Conservation (phyloP, 176 grass and related monocot genomes). For the Hsuehochloa calcarea region DNA sequence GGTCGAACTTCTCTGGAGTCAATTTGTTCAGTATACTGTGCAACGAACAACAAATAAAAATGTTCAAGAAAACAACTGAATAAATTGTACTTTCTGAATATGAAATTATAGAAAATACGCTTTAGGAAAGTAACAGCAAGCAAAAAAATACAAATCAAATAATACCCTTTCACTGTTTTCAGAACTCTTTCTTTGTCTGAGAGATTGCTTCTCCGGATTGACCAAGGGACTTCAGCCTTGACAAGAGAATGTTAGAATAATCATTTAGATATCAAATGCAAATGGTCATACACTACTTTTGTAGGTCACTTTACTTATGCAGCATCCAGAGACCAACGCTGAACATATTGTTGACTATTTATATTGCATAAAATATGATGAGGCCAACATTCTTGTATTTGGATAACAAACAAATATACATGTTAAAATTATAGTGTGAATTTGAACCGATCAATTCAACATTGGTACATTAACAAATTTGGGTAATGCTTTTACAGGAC, state of each 20-base stretch:
- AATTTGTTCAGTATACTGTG: slow-evolving; percentile 77
- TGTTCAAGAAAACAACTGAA: neutral
- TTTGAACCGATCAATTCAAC: neutral
- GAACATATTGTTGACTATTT: neutral
- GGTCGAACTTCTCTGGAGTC: slow-evolving; percentile 76
- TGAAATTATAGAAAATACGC: neutral
- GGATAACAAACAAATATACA: neutral
- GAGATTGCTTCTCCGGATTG: slow-evolving; percentile 50
- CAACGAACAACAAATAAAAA: neutral
- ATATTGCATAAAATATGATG: neutral
- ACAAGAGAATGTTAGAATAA: slow-evolving; percentile 38
- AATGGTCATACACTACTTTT: neutral
- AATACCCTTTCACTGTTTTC: slow-evolving; percentile 89
- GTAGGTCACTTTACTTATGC: neutral
- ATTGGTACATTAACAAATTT: neutral
- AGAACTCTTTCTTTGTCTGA: slow-evolving; percentile 69
- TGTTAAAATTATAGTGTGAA: neutral
- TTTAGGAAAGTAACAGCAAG: neutral
- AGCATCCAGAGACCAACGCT: neutral
- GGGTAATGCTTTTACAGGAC: neutral
- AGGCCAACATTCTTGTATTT: neutral
- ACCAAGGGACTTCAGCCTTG: slow-evolving; percentile 90
- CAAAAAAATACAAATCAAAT: slow-evolving; percentile 14
- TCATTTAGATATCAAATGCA: neutral
- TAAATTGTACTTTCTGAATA: neutral